These are phyloP conservation scores for Xylaria arbuscula DNA, from an alignment of 2,329 filamentous ascomycete genomes.

Conservation along the genomic window DNA sequence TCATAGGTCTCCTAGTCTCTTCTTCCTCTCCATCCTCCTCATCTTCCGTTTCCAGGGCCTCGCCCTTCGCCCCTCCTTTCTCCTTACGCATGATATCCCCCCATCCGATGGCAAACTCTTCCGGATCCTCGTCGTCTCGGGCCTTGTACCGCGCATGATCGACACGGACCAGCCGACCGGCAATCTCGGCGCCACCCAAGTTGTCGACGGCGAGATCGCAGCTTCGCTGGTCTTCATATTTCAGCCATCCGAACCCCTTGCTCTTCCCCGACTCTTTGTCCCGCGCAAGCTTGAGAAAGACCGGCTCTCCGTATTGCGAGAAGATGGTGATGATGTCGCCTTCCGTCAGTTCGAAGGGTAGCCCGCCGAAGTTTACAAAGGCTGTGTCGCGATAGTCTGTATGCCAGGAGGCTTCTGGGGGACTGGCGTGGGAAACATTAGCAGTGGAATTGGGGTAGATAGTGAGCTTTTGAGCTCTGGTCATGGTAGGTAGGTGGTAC, in stretches of 20 bases:
- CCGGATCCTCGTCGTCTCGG: slow-evolving; percentile 79
- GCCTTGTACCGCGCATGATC: slow-evolving; percentile 94
- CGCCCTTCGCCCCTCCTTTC: slow-evolving; percentile 54
- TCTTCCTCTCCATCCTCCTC: slow-evolving; percentile 56
- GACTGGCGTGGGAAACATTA: slow-evolving; percentile 58
- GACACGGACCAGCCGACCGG: slow-evolving; percentile 83
- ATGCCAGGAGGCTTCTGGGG: slow-evolving; percentile 92
- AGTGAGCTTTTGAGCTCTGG: background rate
- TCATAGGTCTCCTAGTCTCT: slow-evolving; percentile 64
- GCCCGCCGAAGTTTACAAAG: slow-evolving; percentile 94
- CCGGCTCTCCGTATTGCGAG: slow-evolving; percentile 95
- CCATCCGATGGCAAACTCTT: slow-evolving; percentile 69
- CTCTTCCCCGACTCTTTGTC: slow-evolving; percentile 98
- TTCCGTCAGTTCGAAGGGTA: slow-evolving; percentile 92
- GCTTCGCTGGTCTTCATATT: slow-evolving; percentile 97
- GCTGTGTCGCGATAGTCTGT: slow-evolving; percentile 97
- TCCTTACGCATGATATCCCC: slow-evolving; percentile 67
- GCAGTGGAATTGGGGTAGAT: slow-evolving; percentile 42
- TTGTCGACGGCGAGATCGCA: slow-evolving; percentile 97
- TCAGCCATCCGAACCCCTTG: slow-evolving; percentile 93
- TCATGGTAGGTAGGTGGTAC: slow-evolving; percentile 49
- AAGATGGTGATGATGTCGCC: slow-evolving; percentile 97
- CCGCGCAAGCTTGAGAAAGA: slow-evolving; percentile 89
- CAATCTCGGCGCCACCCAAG: slow-evolving; percentile 84
- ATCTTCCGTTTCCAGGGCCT: slow-evolving; percentile 53